Evolutionary conservation across 257 asterid species (phyloP).

Genomic region (Fraxinus cuspidata): DNA sequence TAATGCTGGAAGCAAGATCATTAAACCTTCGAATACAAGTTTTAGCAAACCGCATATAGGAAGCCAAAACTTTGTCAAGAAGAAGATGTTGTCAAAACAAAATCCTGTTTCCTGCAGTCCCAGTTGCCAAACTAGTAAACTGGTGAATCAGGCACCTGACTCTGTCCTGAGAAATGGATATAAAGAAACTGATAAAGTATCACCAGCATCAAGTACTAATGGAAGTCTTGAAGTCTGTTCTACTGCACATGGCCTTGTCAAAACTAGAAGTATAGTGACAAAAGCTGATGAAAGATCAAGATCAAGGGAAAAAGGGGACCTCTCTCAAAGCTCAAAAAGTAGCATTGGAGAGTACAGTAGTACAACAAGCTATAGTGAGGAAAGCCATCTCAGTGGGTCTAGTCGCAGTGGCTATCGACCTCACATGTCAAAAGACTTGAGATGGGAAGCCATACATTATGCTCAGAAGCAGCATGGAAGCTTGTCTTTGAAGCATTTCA

Average conservation of each 20-base stretch:
- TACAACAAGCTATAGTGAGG: constrained; percentile 72
- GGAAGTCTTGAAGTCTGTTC: constrained; percentile 33
- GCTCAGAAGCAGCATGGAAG: constrained; percentile 62
- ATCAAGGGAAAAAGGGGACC: constrained; percentile 64
- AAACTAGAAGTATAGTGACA: constrained; percentile 40
- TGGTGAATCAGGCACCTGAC: constrained; percentile 38
- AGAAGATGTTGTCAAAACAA: constrained; percentile 36
- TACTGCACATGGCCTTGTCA: constrained; percentile 21
- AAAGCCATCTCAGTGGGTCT: constrained; percentile 65
- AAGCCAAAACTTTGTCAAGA: constrained; percentile 46
- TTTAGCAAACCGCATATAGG: constrained; percentile 38
- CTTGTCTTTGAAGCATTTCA: constrained; percentile 65
- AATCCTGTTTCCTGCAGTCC: constrained; percentile 28
- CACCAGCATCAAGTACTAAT: constrained; percentile 41
- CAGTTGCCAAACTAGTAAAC: constrained; percentile 25
- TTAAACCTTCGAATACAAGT: constrained; percentile 37
- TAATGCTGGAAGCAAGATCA: constrained; percentile 30
- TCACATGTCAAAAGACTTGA: constrained; percentile 79
- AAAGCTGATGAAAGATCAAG: constrained; percentile 50
- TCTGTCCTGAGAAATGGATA: constrained; percentile 25
- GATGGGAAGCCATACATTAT: constrained; percentile 82
- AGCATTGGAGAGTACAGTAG: constrained; percentile 81
- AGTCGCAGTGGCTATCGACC: constrained; percentile 72
- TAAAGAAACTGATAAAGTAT: constrained; percentile 34
- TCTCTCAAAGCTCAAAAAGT: constrained; percentile 77